These are phyloP conservation scores for Alnus rubra DNA, from an alignment of 306 rosid species.

Conservation along the genomic window DNA sequence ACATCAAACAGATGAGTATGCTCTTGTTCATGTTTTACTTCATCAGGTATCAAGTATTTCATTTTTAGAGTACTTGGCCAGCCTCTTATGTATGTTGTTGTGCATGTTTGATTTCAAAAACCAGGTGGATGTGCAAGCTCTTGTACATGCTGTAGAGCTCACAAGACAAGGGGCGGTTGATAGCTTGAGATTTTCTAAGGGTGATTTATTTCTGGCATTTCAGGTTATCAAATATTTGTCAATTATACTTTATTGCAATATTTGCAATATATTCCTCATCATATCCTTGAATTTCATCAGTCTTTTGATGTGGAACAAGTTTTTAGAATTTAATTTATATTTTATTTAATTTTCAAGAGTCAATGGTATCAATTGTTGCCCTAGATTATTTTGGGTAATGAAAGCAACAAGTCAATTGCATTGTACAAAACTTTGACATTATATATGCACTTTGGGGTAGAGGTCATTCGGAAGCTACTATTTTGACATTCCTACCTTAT, in stretches of 20 bases:
- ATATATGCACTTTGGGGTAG: neutral
- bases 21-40: neutral
- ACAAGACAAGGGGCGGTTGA: conserved; percentile 97
- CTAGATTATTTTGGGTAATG: neutral
- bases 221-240: conserved; percentile 57
- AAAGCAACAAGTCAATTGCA: neutral
- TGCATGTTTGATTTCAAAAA: conserved; percentile 37
- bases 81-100: conserved; percentile 18
- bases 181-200: conserved; percentile 94
- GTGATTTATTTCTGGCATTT: conserved; percentile 90
- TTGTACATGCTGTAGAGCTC: conserved; percentile 97
- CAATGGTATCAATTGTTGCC: too few species aligned
- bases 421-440: neutral
- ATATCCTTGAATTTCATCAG: neutral
- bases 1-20: neutral
- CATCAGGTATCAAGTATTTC: neutral
- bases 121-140: conserved; percentile 99
- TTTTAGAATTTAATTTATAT: too few species aligned
- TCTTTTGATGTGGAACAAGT: too few species aligned
- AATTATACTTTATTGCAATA: neutral
- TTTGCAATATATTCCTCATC: neutral
- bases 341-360: too few species aligned
- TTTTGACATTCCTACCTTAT: neutral
- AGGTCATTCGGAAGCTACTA: neutral
- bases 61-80: conserved; percentile 1